Percentiles rank a stretch among this genome's conserved stretches.
Evolutionary conservation across 192 early-diverging fungal genomes (phyloP).

Genomic region (Rhizoclosmatium sp.): DNA sequence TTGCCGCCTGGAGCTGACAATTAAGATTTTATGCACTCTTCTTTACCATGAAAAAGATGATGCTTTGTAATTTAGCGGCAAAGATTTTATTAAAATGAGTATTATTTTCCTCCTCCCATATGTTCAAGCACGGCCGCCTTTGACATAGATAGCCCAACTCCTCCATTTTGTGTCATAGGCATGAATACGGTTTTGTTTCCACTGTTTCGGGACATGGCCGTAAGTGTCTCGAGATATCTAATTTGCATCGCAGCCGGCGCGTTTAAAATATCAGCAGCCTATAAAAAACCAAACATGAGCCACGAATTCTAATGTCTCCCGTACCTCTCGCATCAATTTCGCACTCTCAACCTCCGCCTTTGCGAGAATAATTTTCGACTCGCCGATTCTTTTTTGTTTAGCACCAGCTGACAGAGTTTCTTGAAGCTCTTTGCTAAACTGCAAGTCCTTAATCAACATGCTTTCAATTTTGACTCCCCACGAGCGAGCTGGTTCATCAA

Average conservation of each 20-base stretch:
- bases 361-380: conserved; percentile 91
- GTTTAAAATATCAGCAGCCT: conserved; percentile 88
- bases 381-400: conserved; percentile 87
- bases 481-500: conserved; percentile 74
- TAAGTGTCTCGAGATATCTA: conserved; percentile 87
- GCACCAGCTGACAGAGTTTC: conserved; percentile 86
- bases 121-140: background rate
- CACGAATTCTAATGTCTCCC: too few species aligned
- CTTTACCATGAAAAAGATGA: too few species aligned
- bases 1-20: conserved; percentile 31
- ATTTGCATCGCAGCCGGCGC: conserved; percentile 82
- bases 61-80: too few species aligned
- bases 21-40: background rate
- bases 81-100: too few species aligned
- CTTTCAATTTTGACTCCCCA: conserved; percentile 78
- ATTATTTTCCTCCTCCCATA: background rate
- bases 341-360: conserved; percentile 78
- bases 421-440: conserved; percentile 78
- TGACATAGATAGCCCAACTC: background rate
- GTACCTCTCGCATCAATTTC: conserved; percentile 83
- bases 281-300: too few species aligned
- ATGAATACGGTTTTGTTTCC: conserved; percentile 67
- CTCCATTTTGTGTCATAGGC: conserved; percentile 15
- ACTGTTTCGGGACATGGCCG: conserved; percentile 73
- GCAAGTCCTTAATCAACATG: conserved; percentile 88